Percentiles rank a stretch among this genome's conserved stretches.
Evolutionary conservation across 1,284 basidiomycete species (phyloP).

Genomic region (Sanghuangporus baumii): DNA sequence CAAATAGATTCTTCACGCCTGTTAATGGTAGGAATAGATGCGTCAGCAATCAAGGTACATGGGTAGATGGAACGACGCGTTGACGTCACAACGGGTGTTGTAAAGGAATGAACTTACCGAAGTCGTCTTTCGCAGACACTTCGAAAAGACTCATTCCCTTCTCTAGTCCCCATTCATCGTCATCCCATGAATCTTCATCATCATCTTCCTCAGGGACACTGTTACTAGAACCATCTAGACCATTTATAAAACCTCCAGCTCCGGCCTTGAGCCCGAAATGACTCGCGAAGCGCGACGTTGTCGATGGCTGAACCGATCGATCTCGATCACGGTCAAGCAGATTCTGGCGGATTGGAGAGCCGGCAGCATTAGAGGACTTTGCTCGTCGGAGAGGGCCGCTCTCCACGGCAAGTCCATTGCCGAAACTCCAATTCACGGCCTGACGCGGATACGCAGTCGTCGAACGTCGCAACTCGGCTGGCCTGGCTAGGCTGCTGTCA

Average conservation of each 20-base stretch:
- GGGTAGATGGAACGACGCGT: background rate
- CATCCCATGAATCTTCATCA: conserved; percentile 44
- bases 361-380: conserved; percentile 15
- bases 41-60: background rate
- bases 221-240: conserved; percentile 54
- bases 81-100: background rate
- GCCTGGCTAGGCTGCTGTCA: conserved; percentile 35
- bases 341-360: conserved; percentile 11
- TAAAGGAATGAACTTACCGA: conserved; percentile 42
- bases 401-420: conserved; percentile 5
- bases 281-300: conserved; percentile 45
- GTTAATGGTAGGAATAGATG: background rate
- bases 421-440: conserved; percentile 7
- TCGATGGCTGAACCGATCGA: conserved; percentile 3
- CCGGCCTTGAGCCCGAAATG: conserved; percentile 40
- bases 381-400: conserved; percentile 11
- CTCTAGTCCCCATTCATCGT: conserved; percentile 67
- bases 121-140: conserved; percentile 80
- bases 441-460: conserved; percentile 14
- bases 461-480: conserved; percentile 49
- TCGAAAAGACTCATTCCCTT: conserved; percentile 82
- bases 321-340: conserved; percentile 5
- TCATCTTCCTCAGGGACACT: conserved; percentile 58
- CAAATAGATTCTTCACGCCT: conserved; percentile 76
- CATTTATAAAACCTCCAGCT: conserved; percentile 46